Base-by-base conservation (phyloP, 176 grass and related monocot genomes). In the Rhipidocladum racemiflorum region DNA sequence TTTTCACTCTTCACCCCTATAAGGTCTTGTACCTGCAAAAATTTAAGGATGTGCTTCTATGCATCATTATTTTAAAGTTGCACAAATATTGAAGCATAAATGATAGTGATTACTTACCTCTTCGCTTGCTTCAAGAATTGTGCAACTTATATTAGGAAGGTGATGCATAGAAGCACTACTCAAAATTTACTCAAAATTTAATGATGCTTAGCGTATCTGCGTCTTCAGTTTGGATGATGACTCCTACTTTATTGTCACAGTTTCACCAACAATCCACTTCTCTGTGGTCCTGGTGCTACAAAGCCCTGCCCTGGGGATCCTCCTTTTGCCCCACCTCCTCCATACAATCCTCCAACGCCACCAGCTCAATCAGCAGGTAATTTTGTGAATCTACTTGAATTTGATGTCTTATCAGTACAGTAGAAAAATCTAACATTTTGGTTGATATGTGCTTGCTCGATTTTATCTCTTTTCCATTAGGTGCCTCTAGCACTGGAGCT, bases 1-100 rank as follows among this genome's bases (percentile, higher is more conserved):
- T 94, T 94, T 88, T 87, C 89, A 25, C 76, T 89, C 51, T 94
- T 94, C 86, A 94, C 92, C 42, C 92, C 92, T 74, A 94, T 94
- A 50, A 94, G 92, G 92, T 94, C 30, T 82, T 45, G 65, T 78
- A 54, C 50, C n/a, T 77, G 46, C 59, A 73, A 21, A 61, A 34
- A 34, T n/a, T n/a, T n/a, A n/a, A n/a, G n/a, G n/a, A n/a, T n/a
- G n/a, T n/a, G n/a, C n/a, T n/a, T n/a, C n/a, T n/a, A n/a, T n/a
- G n/a, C n/a, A n/a, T n/a, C n/a, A n/a, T n/a, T n/a, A n/a, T n/a
- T n/a, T n/a, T n/a, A n/a, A n/a, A n/a, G n/a, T n/a, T n/a, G n/a
- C n/a, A n/a, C n/a, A n/a, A n/a, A n/a, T n/a, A n/a, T n/a, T n/a
- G n/a, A n/a, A n/a, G n/a, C n/a, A n/a, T n/a, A n/a, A n/a, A n/a